Base-by-base conservation (phyloP, 1,139 yeast genomes). In the Nakaseomyces nivariensis region DNA sequence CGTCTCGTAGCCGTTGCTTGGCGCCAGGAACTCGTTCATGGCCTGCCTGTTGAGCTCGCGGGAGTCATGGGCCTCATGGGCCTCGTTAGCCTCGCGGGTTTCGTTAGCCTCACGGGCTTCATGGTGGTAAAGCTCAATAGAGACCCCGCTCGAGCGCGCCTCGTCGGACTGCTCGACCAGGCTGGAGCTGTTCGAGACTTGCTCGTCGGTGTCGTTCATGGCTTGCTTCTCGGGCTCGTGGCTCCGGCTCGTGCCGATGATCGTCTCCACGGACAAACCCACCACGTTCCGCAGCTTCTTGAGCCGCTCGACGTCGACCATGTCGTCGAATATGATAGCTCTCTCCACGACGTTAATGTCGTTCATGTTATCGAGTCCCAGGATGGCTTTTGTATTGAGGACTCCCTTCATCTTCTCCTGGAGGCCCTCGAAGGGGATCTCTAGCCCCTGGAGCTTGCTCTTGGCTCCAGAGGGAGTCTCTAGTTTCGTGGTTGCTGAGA, bases 241-340 rank as follows among this genome's bases (percentile, higher is more conserved):
- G 4, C 31, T 29, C 55, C 89, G 70, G 58, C 76, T 81, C 0
- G 95, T 88, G 5, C 97, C 97, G 36, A 88, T 76, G 17, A 86
- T 74, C 1, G 87, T 77, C 66, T 86, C 96, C 1, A 87, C 77
- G 49, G 90, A 86, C 57, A 87, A 68, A 40, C 88, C 88, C 7
- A 88, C 72, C 34, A 87, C 88, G 60, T 88, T 86, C 56, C 81
- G 81, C 71, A 81, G 76, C 51, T 88, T 69, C 63, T 86, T 86
- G 58, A 82, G 73, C 58, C 77, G 76, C 67, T 87, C 96, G 2
- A 94, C 90, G 60, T 88, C 87, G 47, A 86, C 75, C 64, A 83
- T 80, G 13, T 73, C 77, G 47, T 58, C 54, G 51, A 54, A 63
- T 27, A 54, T 56, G 43, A 62, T 62, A 42, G 52, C 56, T 7